Evolutionary conservation across 495 filamentous ascomycete genomes (phyloP), one percentile per base, ranked within the genome.

Genomic region (Wilcoxina mikolae): DNA sequence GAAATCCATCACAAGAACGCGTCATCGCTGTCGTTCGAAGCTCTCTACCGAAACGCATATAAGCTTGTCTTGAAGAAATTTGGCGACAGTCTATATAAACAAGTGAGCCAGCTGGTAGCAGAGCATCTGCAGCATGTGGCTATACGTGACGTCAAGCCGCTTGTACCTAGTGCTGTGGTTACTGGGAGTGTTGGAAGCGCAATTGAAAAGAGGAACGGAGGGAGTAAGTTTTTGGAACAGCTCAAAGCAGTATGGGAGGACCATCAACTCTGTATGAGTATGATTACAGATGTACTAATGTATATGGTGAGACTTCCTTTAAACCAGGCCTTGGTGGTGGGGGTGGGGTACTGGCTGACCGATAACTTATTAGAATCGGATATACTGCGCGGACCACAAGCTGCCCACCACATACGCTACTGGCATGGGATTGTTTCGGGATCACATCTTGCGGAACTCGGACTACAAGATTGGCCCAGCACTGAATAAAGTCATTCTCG

Each of bases 251-350:
- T 80, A 3, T 99, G 87, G 85, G 79, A 85, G 57, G 83, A 91
- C 52, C 90, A 99, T 64, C 85, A 86, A 63, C 72, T 85, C 15
- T 86, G 83, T 52, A 94, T 95, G 89, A 85, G 86, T 58, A 96
- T 99, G 93, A 81, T 86, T 41, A 91, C 90, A 10, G 93, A 99
- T 66, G 86, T 99, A 28, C 69, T 96, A 31, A 95, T 99, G 89
- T 99, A 99, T 60, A 89, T 99, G 77, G 82, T 85, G 64, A 54
- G 79, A 61, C 23, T 12, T 39, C 51, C 42, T 58, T 25, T 55
- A n/a, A n/a, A n/a, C n/a, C n/a, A n/a, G n/a, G n/a, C n/a, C 31
- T n/a, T 22, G 38, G 11, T 51, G 25, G 43, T 65, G 25, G 49
- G 58, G 18, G n/a, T 12, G 44, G 11, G 24, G 17, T 35, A 75